A percentile compares a stretch with the other conserved stretches of the same genome.
Evolutionary conservation across 1,284 basidiomycete genomes (phyloP).

Genomic region (Athelia sp.): DNA sequence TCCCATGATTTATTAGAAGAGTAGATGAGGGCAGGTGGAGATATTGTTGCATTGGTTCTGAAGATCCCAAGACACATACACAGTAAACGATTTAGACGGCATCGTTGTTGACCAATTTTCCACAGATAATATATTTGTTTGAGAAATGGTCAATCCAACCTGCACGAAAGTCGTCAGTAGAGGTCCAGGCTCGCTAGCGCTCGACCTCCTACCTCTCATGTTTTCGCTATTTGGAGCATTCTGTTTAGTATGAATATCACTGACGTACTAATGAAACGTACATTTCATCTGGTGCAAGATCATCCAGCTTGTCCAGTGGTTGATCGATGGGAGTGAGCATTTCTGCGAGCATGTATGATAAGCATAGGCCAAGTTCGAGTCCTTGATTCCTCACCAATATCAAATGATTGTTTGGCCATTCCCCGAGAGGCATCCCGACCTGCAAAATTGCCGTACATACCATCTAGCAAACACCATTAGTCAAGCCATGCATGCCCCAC

Average conservation of each 20-base stretch:
- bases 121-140: conserved; percentile 84
- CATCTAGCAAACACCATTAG: conserved; percentile 44
- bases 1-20: no score
- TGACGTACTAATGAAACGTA: conserved; percentile 36
- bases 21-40: no score
- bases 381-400: conserved; percentile 58
- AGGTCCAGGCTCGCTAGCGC: neutral
- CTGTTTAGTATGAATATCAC: conserved; percentile 5
- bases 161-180: conserved; percentile 18
- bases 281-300: conserved; percentile 80
- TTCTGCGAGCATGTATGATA: conserved; percentile 40
- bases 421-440: conserved; percentile 91
- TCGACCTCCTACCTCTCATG: conserved; percentile 61
- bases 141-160: conserved; percentile 90
- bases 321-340: conserved; percentile 87
- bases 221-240: conserved; percentile 60
- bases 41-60: no score
- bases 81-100: neutral
- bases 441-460: conserved; percentile 96
- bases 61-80: no score
- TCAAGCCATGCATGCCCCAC: neutral
- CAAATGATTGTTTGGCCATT: conserved; percentile 97
- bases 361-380: neutral
- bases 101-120: conserved; percentile 76
- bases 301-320: conserved; percentile 78